phyloP scores from a whole-genome alignment of 768 basidiomycete genomes.

The Boletales sp. region DNA sequence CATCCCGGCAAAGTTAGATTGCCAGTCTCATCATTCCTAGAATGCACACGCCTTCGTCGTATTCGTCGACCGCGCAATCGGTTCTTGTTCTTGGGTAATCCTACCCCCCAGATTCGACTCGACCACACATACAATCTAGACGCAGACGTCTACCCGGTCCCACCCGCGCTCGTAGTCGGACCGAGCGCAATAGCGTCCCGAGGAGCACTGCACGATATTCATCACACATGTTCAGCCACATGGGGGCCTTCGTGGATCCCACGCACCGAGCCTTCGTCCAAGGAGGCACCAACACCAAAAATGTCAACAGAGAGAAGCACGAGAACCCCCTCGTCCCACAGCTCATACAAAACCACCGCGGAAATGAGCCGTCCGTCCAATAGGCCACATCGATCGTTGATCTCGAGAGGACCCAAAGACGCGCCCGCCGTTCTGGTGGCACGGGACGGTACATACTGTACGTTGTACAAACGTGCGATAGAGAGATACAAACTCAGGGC shows the following conservation, averaged over 20 bases:
- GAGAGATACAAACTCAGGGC: constrained; percentile 12
- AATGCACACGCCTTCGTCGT: constrained; percentile 3
- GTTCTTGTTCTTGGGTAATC: not conserved
- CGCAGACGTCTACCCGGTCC: not conserved
- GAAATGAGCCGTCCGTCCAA: constrained; percentile 19
- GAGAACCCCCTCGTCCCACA: constrained; percentile 2
- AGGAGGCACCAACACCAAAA: constrained; percentile 8
- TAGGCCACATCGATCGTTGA: constrained; percentile 17
- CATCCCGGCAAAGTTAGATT: constrained; percentile 4
- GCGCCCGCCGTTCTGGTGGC: constrained; percentile 12
- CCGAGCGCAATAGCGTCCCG: not conserved
- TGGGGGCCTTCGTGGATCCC: constrained; percentile 2
- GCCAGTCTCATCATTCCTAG: constrained; percentile 1
- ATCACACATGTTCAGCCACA: constrained; percentile 3
- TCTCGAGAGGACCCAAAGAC: constrained; percentile 8
- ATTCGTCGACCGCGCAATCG: not conserved
- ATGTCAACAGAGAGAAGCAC: constrained; percentile 6
- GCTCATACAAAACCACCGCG: constrained; percentile 12
- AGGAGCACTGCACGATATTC: not conserved
- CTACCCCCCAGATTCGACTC: constrained; percentile 2
- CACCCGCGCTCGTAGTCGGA: not conserved
- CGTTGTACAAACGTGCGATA: constrained; percentile 26
- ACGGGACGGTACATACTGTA: constrained; percentile 8
- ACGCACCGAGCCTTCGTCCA: constrained; percentile 2
- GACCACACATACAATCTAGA: constrained; percentile 3